Evolutionary conservation across 2,329 filamentous ascomycete genomes (phyloP).

Genomic region (Trichocomaceae sp.): DNA sequence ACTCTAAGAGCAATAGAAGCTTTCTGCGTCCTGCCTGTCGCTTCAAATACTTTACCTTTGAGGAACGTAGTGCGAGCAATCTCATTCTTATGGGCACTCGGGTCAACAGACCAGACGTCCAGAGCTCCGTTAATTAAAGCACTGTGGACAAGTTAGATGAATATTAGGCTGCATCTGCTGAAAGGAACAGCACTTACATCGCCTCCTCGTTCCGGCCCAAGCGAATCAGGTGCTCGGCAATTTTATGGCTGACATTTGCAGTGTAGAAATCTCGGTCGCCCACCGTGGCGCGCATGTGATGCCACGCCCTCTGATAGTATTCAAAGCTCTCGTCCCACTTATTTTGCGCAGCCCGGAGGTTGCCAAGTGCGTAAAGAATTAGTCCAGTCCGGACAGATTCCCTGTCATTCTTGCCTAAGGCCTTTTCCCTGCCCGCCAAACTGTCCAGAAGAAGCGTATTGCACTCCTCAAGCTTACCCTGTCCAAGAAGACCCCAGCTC

Average conservation of each 20-base stretch:
- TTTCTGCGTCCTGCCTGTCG: slow-evolving; percentile 16
- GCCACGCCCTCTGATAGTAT: slow-evolving; percentile 18
- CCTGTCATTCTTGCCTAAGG: slow-evolving; percentile 18
- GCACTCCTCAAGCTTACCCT: slow-evolving; percentile 12
- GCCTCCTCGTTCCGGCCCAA: neutral
- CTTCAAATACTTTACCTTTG: slow-evolving; percentile 17
- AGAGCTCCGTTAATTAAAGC: slow-evolving; percentile 16
- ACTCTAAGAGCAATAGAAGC: slow-evolving; percentile 16
- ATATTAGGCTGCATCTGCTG: neutral
- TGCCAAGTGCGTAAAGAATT: slow-evolving; percentile 4
- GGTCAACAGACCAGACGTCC: slow-evolving; percentile 14
- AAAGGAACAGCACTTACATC: neutral
- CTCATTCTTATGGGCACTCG: slow-evolving; percentile 16
- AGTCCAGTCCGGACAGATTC: slow-evolving; percentile 13
- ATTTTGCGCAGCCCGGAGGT: slow-evolving; percentile 1
- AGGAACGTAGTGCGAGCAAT: slow-evolving; percentile 21
- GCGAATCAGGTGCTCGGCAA: slow-evolving; percentile 21
- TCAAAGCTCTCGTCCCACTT: slow-evolving; percentile 17
- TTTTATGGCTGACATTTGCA: slow-evolving; percentile 18
- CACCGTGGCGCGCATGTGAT: slow-evolving; percentile 19
- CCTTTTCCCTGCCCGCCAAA: slow-evolving; percentile 18
- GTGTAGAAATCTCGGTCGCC: slow-evolving; percentile 23
- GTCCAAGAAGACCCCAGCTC: neutral
- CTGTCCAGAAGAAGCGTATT: slow-evolving; percentile 19
- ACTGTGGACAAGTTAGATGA: slow-evolving; percentile 8